Evolutionary conservation across 2,329 filamentous ascomycete genomes (phyloP), one percentile per base, ranked within the genome.

Genomic region (Nemania sp.): DNA sequence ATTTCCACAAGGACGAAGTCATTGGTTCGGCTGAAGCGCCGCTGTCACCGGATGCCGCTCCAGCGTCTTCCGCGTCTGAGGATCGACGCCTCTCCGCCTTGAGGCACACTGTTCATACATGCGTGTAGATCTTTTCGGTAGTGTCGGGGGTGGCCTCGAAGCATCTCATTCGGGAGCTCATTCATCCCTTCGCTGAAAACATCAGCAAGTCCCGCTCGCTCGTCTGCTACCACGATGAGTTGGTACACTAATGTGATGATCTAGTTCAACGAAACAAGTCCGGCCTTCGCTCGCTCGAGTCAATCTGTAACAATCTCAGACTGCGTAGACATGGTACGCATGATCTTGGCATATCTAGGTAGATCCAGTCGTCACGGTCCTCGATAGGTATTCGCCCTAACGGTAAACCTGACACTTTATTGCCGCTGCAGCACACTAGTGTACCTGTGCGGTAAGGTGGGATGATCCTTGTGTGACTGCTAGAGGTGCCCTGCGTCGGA

Each of bases 11-110:
- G 48, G 37, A 47, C 35, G 9, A 46, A 37, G 13, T 40, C 52
- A 65, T 65, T 65, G 63, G 63, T 40, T 63, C 59, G 63, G 55
- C 43, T 65, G 60, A 63, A 57, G 55, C 48, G 48, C 52, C 52
- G 55, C 62, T 59, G 54, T 54, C 58, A 59, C 62, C 62, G 62
- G 62, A 62, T 62, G 35, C 39, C 55, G 55, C 59, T 51, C 35
- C 46, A 62, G 37, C 52, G 39, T 53, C 37, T 62, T 59, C 59
- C 54, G 58, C 48, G 49, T 56, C 54, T 53, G 51, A 59, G 55
- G 59, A 64, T 62, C 62, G 59, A 64, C 59, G 53, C 4, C 34
- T 56, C 50, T 60, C 39, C 54, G 42, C 49, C 54, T 47, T 50
- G 29, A 47, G 51, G 53, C 39, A 48, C 53, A 57, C 37, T 47